These are phyloP conservation scores for Psilocybe cubensis DNA, from an alignment of 768 basidiomycete species.

Conservation along the genomic window DNA sequence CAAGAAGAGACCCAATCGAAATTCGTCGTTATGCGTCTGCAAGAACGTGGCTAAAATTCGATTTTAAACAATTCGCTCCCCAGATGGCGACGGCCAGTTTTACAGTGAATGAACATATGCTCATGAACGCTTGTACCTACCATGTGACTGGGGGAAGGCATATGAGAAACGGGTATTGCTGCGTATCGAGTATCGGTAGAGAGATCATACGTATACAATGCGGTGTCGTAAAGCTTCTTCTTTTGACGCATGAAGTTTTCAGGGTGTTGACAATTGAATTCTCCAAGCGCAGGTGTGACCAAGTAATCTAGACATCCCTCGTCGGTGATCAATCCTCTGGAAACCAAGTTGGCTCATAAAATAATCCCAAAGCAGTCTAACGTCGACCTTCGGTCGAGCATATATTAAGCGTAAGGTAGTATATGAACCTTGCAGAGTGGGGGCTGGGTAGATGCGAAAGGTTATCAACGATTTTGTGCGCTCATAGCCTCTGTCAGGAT, in stretches of 20 bases:
- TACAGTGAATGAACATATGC: too few relatives aligned
- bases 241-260: neutral
- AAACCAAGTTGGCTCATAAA: neutral
- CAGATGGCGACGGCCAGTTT: too few relatives aligned
- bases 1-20: too few relatives aligned
- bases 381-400: neutral
- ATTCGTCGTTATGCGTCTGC: too few relatives aligned
- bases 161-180: neutral
- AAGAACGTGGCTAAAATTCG: too few relatives aligned
- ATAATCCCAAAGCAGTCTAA: neutral
- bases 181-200: neutral
- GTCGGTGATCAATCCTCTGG: neutral
- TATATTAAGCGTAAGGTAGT: constrained; percentile 12
- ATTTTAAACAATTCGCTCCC: too few relatives aligned
- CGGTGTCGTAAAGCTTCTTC: neutral
- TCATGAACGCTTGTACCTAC: too few relatives aligned
- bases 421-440: constrained; percentile 1
- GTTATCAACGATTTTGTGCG: constrained; percentile 33
- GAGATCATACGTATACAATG: neutral
- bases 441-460: neutral
- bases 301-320: neutral
- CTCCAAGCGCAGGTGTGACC: neutral
- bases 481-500: constrained; percentile 42
- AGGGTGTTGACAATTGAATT: neutral
- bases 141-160: too few relatives aligned